Evolutionary conservation across 139 green algal genomes (phyloP).

Genomic region (Deuterostichococcus epilithicus): DNA sequence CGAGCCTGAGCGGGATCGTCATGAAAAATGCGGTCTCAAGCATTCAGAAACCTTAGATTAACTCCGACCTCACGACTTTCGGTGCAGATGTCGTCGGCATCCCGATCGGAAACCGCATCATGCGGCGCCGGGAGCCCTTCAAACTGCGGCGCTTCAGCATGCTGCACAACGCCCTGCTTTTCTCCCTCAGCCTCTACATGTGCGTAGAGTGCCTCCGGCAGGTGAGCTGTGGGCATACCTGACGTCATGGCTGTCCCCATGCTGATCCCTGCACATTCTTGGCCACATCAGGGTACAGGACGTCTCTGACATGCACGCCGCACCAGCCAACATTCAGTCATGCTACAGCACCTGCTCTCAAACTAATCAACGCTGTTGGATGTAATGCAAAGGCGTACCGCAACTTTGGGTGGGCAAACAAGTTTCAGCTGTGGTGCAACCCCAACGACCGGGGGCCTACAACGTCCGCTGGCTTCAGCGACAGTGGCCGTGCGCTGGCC

Average conservation of each 20-base stretch:
- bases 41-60: too few species aligned
- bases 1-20: too few species aligned
- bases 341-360: too few species aligned
- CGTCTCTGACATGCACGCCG: too few species aligned
- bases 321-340: too few species aligned
- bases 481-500: constrained; percentile 23
- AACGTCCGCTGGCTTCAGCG: constrained; percentile 9
- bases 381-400: too few species aligned
- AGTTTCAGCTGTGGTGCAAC: constrained; percentile 27
- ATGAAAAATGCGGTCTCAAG: too few species aligned
- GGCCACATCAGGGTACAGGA: too few species aligned
- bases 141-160: constrained; percentile 8
- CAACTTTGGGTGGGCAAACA: constrained; percentile 23
- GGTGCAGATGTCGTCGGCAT: constrained; percentile 7
- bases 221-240: constrained; percentile 3
- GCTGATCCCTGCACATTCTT: too few species aligned
- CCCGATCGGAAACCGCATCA: neutral
- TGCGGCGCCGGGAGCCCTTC: constrained; percentile 2
- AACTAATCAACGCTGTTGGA: too few species aligned
- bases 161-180: constrained; percentile 46
- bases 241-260: too few species aligned
- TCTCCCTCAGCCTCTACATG: constrained; percentile 37
- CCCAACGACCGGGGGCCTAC: neutral
- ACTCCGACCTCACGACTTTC: too few species aligned
- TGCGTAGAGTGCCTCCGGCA: constrained; percentile 19